Percentiles rank a stretch among this genome's conserved stretches.
phyloP scores from a whole-genome alignment of 768 basidiomycete genomes.

The Ephemerocybe angulata region DNA sequence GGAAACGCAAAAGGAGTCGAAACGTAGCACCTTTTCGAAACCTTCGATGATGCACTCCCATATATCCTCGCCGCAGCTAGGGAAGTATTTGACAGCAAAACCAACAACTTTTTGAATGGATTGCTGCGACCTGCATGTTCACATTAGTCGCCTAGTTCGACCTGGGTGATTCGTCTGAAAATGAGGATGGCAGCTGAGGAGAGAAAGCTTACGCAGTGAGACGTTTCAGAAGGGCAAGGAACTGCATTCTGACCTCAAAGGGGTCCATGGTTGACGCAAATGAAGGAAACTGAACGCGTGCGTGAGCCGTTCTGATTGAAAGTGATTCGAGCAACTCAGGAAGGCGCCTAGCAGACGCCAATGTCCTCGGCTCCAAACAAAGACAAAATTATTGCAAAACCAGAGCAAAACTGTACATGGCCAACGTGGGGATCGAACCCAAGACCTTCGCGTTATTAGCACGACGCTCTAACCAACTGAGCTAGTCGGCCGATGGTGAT shows the following conservation, averaged over 20 bases:
- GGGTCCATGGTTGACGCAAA: slow-evolving; percentile 28
- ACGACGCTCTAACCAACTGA: slow-evolving; percentile 94
- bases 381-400: not conserved
- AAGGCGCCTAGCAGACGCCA: too few relatives aligned
- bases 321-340: too few relatives aligned
- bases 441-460: slow-evolving; percentile 82
- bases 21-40: slow-evolving; percentile 66
- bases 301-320: too few relatives aligned
- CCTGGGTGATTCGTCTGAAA: slow-evolving; percentile 4
- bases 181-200: slow-evolving; percentile 1
- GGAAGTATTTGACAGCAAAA: slow-evolving; percentile 81
- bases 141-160: slow-evolving; percentile 16
- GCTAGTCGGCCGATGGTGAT: slow-evolving; percentile 75
- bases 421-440: slow-evolving; percentile 80
- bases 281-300: not conserved
- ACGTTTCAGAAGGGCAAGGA: slow-evolving; percentile 30
- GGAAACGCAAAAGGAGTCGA: not conserved
- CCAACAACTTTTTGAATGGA: slow-evolving; percentile 86
- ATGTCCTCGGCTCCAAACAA: not conserved
- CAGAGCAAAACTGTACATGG: slow-evolving; percentile 28
- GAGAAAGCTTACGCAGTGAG: slow-evolving; percentile 33
- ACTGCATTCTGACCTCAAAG: slow-evolving; percentile 39
- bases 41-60: slow-evolving; percentile 94
- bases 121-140: slow-evolving; percentile 62
- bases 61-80: slow-evolving; percentile 83